These are phyloP conservation scores for Kodamaea leandrae DNA, from an alignment of 805 yeast species.

Conservation along the genomic window DNA sequence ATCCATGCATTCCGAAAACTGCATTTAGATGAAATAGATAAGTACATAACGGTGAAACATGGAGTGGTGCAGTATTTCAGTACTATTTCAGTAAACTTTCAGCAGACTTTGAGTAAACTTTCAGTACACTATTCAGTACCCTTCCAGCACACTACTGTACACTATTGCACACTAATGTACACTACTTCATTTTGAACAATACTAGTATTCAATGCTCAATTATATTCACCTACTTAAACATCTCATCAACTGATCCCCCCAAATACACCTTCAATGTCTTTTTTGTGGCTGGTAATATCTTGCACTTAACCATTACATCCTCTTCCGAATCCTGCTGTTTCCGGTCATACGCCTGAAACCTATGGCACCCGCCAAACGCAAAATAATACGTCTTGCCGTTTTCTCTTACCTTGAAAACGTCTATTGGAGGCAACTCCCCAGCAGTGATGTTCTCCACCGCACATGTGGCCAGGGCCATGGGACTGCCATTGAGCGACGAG, in stretches of 20 bases:
- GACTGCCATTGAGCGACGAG: slow-evolving; percentile 61
- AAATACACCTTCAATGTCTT: slow-evolving; percentile 64
- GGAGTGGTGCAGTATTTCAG: too few relatives aligned
- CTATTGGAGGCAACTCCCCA: slow-evolving; percentile 81
- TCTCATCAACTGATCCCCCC: slow-evolving; percentile 62
- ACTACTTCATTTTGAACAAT: too few relatives aligned
- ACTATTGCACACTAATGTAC: too few relatives aligned
- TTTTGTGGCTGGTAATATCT: slow-evolving; percentile 71
- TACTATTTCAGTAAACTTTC: neutral
- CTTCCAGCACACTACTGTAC: too few relatives aligned
- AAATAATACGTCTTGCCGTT: slow-evolving; percentile 62
- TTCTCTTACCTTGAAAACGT: slow-evolving; percentile 66
- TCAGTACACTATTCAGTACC: neutral
- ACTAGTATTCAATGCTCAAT: neutral
- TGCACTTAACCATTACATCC: slow-evolving; percentile 58
- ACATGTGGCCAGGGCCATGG: slow-evolving; percentile 65
- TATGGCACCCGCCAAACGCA: slow-evolving; percentile 89
- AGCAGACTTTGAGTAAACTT: neutral
- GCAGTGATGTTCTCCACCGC: slow-evolving; percentile 44
- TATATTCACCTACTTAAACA: slow-evolving; percentile 26
- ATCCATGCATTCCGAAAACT: too few relatives aligned
- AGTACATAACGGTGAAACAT: too few relatives aligned
- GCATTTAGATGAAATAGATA: too few relatives aligned
- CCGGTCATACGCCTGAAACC: slow-evolving; percentile 82
- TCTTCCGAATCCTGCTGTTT: slow-evolving; percentile 25